Percentiles rank a stretch among this genome's conserved stretches.
These are phyloP conservation scores for Carallia pectinifolia DNA, from an alignment of 345 rosid species.

Conservation along the genomic window DNA sequence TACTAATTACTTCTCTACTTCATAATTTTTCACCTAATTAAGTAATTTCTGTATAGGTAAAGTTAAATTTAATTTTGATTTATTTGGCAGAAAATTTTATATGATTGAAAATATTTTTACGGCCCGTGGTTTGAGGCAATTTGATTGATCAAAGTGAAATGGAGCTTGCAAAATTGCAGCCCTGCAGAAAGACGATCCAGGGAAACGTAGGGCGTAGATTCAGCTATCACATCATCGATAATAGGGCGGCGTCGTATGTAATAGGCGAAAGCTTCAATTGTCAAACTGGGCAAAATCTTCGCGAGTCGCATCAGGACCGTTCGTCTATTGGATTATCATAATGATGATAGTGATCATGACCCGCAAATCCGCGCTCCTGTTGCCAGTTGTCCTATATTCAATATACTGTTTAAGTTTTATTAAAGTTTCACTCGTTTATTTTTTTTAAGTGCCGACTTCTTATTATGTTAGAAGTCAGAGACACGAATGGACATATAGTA, in stretches of 20 bases:
- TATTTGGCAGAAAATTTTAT: no score
- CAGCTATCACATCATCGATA: background rate
- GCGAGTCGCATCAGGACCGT: conserved; percentile 20
- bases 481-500: no score
- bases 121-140: no score
- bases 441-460: no score
- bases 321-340: background rate
- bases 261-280: background rate
- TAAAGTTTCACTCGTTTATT: background rate
- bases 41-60: no score
- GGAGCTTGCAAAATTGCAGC: no score
- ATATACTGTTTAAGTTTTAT: background rate
- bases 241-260: conserved; percentile 14
- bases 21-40: no score
- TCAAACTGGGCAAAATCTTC: background rate
- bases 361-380: conserved; percentile 18
- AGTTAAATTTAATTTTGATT: no score
- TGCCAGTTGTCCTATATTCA: conserved; percentile 9
- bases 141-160: no score
- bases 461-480: no score
- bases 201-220: conserved; percentile 10
- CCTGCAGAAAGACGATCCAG: background rate
- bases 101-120: no score
- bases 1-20: no score
- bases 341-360: conserved; percentile 2